Evolutionary conservation across 2,329 filamentous ascomycete species (phyloP).

Genomic region (Verruconis gallopava): DNA sequence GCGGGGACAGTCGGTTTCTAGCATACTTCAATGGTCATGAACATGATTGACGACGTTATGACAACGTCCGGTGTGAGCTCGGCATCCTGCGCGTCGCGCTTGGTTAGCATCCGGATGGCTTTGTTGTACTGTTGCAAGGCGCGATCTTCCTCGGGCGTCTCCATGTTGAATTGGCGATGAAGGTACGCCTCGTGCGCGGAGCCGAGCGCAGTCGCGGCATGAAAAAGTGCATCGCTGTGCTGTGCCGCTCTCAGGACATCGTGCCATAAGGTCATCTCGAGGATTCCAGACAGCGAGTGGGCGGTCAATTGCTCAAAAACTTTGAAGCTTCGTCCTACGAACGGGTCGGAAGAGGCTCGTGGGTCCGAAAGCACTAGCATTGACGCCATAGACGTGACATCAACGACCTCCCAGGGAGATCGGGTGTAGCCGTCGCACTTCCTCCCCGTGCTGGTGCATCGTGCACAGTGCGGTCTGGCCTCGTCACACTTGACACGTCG

Average conservation of each 20-base stretch:
- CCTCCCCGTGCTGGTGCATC: neutral
- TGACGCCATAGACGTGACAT: neutral
- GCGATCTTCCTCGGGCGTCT: neutral
- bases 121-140: conserved; percentile 1
- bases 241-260: neutral
- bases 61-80: neutral
- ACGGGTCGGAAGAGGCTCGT: neutral
- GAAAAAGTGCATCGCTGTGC: neutral
- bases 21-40: neutral
- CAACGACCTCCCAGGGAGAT: neutral
- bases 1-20: too few relatives aligned
- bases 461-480: neutral
- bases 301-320: neutral
- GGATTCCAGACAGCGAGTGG: neutral
- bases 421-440: neutral
- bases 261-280: neutral
- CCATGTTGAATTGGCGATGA: neutral
- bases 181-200: neutral
- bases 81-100: neutral
- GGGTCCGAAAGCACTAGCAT: neutral
- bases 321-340: neutral
- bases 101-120: neutral
- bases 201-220: neutral
- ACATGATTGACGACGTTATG: neutral
- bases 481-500: conserved; percentile 2